phyloP scores from a whole-genome alignment of 1,284 basidiomycete genomes.

The Coniophora puteana region DNA sequence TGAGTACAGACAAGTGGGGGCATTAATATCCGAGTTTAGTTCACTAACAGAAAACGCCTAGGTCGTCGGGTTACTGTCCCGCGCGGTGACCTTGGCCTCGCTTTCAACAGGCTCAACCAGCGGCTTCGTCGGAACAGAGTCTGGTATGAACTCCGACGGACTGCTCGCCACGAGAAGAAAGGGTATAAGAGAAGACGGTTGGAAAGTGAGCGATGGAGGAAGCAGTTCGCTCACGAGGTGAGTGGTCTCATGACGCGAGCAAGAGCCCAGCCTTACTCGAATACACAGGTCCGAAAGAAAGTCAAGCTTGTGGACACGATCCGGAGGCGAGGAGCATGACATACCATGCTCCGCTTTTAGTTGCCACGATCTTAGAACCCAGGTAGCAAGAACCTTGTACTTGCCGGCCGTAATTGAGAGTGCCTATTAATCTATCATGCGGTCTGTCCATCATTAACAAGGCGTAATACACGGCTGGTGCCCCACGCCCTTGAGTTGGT shows the following conservation, averaged over 20 bases:
- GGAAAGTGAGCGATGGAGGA: constrained; percentile 33
- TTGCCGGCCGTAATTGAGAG: too few species aligned
- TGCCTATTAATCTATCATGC: too few species aligned
- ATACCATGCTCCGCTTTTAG: too few species aligned
- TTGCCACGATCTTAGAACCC: too few species aligned
- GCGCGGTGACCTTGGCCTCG: constrained; percentile 30
- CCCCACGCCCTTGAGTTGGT: too few species aligned
- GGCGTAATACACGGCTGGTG: too few species aligned
- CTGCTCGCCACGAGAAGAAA: constrained; percentile 58
- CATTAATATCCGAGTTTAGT: too few species aligned
- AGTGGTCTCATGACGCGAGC: constrained; percentile 13
- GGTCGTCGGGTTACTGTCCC: constrained; percentile 39
- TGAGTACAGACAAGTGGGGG: too few species aligned
- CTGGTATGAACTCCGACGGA: constrained; percentile 41
- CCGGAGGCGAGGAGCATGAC: constrained; percentile 43
- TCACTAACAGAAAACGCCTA: too few species aligned
- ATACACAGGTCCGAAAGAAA: constrained; percentile 53
- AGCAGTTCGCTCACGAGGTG: constrained; percentile 32
- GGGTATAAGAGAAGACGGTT: constrained; percentile 32
- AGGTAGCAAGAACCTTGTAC: not conserved
- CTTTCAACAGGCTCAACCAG: constrained; percentile 47
- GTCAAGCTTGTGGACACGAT: constrained; percentile 48
- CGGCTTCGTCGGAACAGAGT: constrained; percentile 59
- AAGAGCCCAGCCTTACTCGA: constrained; percentile 1
- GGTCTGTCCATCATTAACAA: too few species aligned